These are phyloP conservation scores for Picochlorum sp. DNA, from an alignment of 139 green algal genomes.

Conservation along the genomic window DNA sequence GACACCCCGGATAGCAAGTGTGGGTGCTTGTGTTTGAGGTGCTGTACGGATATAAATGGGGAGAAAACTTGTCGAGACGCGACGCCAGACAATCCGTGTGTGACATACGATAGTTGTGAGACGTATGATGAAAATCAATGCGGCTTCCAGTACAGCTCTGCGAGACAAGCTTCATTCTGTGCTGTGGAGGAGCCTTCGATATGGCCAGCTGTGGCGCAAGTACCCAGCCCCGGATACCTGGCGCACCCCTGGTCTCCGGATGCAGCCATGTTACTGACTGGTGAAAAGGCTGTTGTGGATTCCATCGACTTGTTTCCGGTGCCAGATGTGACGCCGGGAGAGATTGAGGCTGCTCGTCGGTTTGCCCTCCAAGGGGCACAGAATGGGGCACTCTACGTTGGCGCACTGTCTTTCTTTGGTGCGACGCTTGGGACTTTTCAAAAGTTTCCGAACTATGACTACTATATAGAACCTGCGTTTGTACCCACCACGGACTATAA, in stretches of 20 bases:
- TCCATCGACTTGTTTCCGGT: slow-evolving; percentile 5
- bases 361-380: background rate
- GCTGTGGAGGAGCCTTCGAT: slow-evolving; percentile 27
- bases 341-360: background rate
- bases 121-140: slow-evolving; percentile 29
- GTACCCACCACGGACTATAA: background rate
- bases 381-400: background rate
- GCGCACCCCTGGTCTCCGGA: slow-evolving; percentile 16
- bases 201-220: slow-evolving; percentile 38
- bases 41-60: slow-evolving; percentile 24
- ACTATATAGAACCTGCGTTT: slow-evolving; percentile 1
- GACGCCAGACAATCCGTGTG: background rate
- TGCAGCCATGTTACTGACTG: slow-evolving; percentile 21
- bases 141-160: slow-evolving; percentile 32
- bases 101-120: background rate
- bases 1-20: slow-evolving; percentile 44
- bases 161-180: slow-evolving; percentile 31
- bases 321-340: background rate
- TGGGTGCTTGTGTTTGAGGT: slow-evolving; percentile 50
- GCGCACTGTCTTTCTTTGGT: slow-evolving; percentile 20
- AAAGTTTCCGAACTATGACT: background rate
- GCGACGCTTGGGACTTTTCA: slow-evolving; percentile 23
- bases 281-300: background rate
- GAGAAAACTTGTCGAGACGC: background rate
- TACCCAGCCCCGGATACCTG: slow-evolving; percentile 4